Conservation (phyloP, 169 alveolate species). For the Toxoplasma gondii region DNA sequence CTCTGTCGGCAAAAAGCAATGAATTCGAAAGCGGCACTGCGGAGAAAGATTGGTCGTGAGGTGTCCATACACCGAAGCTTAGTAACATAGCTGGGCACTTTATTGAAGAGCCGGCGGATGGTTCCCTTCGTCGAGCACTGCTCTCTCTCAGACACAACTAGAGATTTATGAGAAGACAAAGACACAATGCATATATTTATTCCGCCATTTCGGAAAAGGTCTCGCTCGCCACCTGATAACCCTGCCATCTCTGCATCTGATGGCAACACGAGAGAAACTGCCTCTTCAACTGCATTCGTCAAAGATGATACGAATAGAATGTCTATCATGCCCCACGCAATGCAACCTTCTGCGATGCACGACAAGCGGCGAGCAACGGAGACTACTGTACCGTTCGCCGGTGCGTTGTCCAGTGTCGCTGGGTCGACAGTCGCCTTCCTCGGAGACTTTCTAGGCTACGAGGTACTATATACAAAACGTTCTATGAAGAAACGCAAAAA, state of each 20-base stretch:
- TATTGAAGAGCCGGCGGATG: background rate
- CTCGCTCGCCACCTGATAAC: background rate
- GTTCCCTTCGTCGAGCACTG: too few species aligned
- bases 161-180: too few species aligned
- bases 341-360: too few species aligned
- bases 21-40: background rate
- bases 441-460: background rate
- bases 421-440: too few species aligned
- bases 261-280: background rate
- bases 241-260: background rate
- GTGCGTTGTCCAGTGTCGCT: too few species aligned
- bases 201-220: background rate
- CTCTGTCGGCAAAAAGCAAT: too few species aligned
- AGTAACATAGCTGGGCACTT: background rate
- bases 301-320: background rate
- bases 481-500: constrained; percentile 51
- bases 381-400: too few species aligned
- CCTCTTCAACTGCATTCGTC: background rate
- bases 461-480: constrained; percentile 50
- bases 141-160: too few species aligned
- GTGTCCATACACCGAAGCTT: background rate
- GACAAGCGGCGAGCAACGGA: too few species aligned
- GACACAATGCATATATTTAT: background rate
- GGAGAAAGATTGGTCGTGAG: background rate
- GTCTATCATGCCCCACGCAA: too few species aligned